Conservation (phyloP, 257 asterid genomes). For the Osmanthus fragrans region DNA sequence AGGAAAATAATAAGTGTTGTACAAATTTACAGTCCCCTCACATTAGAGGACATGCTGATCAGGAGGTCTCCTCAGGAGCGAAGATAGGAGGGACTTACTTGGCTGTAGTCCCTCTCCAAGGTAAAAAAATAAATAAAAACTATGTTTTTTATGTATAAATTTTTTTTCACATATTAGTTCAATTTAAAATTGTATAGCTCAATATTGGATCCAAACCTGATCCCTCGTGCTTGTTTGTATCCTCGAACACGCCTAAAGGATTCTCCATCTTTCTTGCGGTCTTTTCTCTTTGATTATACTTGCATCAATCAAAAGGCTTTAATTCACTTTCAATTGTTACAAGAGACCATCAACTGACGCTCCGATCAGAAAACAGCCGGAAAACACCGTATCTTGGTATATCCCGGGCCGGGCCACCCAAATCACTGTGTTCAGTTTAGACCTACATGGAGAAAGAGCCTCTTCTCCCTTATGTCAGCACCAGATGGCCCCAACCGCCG, state of each 20-base stretch:
- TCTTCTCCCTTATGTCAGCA: conserved; percentile 48
- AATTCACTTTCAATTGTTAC: background rate
- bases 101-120: too few relatives aligned
- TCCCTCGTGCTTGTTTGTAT: too few relatives aligned
- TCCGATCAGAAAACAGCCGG: background rate
- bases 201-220: too few relatives aligned
- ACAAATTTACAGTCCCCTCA: too few relatives aligned
- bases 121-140: too few relatives aligned
- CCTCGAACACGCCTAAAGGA: background rate
- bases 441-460: conserved; percentile 67
- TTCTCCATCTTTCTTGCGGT: background rate
- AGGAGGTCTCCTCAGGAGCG: too few relatives aligned
- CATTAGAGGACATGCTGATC: too few relatives aligned
- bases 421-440: conserved; percentile 8
- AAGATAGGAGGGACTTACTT: too few relatives aligned
- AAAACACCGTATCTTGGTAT: conserved; percentile 8
- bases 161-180: too few relatives aligned
- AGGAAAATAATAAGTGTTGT: too few relatives aligned
- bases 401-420: conserved; percentile 10
- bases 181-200: too few relatives aligned
- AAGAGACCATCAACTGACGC: background rate
- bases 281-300: background rate
- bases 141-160: too few relatives aligned
- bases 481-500: conserved; percentile 32
- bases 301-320: background rate